phyloP scores from a whole-genome alignment of 2,329 filamentous ascomycete genomes.

The Fusarium guadeloupense region DNA sequence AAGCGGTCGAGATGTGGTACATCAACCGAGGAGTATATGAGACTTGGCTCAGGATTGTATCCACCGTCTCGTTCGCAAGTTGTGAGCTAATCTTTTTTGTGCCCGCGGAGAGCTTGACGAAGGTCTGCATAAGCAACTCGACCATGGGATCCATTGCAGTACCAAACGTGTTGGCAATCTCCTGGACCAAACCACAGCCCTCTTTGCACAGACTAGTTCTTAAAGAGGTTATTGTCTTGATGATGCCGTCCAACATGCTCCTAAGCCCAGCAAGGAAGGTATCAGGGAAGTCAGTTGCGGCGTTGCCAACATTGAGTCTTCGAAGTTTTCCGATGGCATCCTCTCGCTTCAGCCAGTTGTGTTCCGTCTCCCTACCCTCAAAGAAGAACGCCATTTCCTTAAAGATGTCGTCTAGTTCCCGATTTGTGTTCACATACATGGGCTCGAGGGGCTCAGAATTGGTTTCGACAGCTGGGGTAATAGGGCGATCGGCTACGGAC shows the following conservation, averaged over 20 bases:
- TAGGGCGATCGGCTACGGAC: slow-evolving; percentile 61
- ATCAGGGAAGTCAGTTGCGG: slow-evolving; percentile 77
- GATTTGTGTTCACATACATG: slow-evolving; percentile 81
- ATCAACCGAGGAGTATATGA: slow-evolving; percentile 83
- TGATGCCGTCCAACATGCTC: slow-evolving; percentile 81
- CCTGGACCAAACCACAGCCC: slow-evolving; percentile 84
- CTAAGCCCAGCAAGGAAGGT: slow-evolving; percentile 77
- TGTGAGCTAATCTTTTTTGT: slow-evolving; percentile 95
- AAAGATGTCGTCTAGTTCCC: slow-evolving; percentile 89
- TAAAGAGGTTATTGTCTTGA: slow-evolving; percentile 84
- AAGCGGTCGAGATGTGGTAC: slow-evolving; percentile 84
- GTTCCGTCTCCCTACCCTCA: slow-evolving; percentile 87
- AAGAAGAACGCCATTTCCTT: slow-evolving; percentile 83
- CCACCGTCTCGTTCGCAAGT: slow-evolving; percentile 82
- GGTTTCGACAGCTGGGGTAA: slow-evolving; percentile 70
- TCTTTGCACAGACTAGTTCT: slow-evolving; percentile 91
- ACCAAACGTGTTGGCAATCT: slow-evolving; percentile 79
- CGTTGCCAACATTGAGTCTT: slow-evolving; percentile 84
- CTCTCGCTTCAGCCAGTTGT: slow-evolving; percentile 90
- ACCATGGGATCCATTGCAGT: slow-evolving; percentile 86
- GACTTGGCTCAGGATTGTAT: slow-evolving; percentile 79
- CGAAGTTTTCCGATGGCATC: slow-evolving; percentile 81
- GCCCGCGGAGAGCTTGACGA: slow-evolving; percentile 87
- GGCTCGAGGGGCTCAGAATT: slow-evolving; percentile 79
- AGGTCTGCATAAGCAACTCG: slow-evolving; percentile 86